A percentile compares a stretch with the other conserved stretches of the same genome.
Conservation (phyloP, 257 asterid genomes). For the Dorcoceras hygrometricum region DNA sequence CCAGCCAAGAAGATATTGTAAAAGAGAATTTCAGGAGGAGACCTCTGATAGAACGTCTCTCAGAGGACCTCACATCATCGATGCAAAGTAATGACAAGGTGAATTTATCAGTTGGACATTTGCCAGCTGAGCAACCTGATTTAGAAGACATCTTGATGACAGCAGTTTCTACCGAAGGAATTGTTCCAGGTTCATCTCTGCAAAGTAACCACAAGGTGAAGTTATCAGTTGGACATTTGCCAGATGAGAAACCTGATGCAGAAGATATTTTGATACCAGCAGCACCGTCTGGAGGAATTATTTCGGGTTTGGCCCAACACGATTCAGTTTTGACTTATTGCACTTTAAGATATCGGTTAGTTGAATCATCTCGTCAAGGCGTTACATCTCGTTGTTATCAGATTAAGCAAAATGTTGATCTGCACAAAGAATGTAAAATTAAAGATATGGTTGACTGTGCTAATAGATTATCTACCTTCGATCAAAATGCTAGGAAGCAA, state of each 20-base stretch:
- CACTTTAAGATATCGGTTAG: conserved; percentile 46
- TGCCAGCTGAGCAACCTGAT: conserved; percentile 36
- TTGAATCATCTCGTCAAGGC: conserved; percentile 73
- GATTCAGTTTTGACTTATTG: conserved; percentile 33
- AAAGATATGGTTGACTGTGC: conserved; percentile 36
- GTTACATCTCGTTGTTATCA: conserved; percentile 54
- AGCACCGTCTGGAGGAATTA: conserved; percentile 41
- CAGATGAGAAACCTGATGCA: conserved; percentile 35
- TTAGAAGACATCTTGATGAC: conserved; percentile 33
- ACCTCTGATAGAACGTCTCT: conserved; percentile 28
- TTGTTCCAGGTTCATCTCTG: conserved; percentile 33
- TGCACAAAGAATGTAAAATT: conserved; percentile 36
- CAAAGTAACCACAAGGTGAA: conserved; percentile 32
- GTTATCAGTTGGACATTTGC: conserved; percentile 39
- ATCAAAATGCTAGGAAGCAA: conserved; percentile 53
- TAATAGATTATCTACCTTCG: conserved; percentile 34
- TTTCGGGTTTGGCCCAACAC: conserved; percentile 37
- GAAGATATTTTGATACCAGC: conserved; percentile 35
- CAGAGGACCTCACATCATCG: conserved; percentile 35
- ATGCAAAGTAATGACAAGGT: conserved; percentile 29
- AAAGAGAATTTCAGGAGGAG: conserved; percentile 34
- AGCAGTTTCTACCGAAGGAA: conserved; percentile 43
- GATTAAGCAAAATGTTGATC: conserved; percentile 34
- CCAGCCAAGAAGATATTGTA: conserved; percentile 38
- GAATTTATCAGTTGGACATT: conserved; percentile 39